Evolutionary conservation across 2,329 filamentous ascomycete genomes (phyloP).

Genomic region (Pseudogymnoascus sp.): DNA sequence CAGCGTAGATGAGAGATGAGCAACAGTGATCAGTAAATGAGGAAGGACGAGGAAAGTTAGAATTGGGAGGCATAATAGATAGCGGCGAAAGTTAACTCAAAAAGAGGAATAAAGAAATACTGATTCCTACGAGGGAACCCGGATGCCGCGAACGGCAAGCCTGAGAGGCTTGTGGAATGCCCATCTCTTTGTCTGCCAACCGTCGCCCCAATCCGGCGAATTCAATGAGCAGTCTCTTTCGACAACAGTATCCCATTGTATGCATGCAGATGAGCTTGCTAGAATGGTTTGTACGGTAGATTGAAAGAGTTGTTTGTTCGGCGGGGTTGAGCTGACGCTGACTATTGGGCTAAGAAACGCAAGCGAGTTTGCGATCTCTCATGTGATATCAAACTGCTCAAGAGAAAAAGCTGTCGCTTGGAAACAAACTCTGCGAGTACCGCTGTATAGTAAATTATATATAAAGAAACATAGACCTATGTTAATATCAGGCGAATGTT

Average conservation of each 20-base stretch:
- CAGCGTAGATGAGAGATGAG: background rate
- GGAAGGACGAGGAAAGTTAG: background rate
- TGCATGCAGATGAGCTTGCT: background rate
- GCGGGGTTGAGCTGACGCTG: background rate
- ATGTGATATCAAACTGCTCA: background rate
- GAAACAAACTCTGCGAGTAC: background rate
- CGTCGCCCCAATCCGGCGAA: background rate
- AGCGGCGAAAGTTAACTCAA: background rate
- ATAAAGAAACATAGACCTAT: background rate
- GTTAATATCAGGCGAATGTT: background rate
- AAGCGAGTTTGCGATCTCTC: background rate
- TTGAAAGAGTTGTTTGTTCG: background rate
- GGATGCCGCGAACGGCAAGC: background rate
- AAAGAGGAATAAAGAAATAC: background rate
- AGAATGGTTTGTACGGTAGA: background rate
- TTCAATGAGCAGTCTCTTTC: background rate
- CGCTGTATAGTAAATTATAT: background rate
- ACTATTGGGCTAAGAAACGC: background rate
- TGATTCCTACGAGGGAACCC: background rate
- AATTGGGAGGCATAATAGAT: background rate
- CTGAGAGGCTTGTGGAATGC: background rate
- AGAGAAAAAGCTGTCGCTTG: background rate
- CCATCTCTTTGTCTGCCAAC: background rate
- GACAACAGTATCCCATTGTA: background rate
- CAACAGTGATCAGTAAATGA: background rate